Conservation (phyloP, 2,329 filamentous ascomycete genomes). For the Colletotrichum higginsianum region DNA sequence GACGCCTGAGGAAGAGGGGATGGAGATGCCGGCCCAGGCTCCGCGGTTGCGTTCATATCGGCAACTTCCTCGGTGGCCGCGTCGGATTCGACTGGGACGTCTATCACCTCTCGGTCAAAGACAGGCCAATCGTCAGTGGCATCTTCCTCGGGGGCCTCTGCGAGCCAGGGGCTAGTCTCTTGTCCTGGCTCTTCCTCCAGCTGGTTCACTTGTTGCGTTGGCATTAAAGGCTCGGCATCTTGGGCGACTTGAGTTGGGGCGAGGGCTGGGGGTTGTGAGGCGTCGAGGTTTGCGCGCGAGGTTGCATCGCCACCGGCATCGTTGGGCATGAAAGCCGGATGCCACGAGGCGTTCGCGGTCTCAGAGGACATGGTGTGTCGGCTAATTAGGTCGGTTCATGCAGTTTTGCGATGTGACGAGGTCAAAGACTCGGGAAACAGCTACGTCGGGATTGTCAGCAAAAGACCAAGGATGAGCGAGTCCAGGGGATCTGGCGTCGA, state of each 20-base stretch:
- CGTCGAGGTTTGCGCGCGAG: conserved; percentile 17
- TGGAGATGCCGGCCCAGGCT: neutral
- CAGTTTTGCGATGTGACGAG: conserved; percentile 25
- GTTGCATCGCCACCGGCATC: conserved; percentile 43
- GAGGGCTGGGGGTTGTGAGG: neutral
- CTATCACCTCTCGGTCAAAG: conserved; percentile 35
- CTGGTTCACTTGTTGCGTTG: conserved; percentile 6
- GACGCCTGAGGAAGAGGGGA: neutral
- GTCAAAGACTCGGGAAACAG: conserved; percentile 44
- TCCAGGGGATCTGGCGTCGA: conserved; percentile 29
- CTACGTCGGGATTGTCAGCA: conserved; percentile 49
- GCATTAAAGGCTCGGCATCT: conserved; percentile 7
- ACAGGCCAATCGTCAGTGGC: conserved; percentile 46
- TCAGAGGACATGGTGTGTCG: conserved; percentile 55
- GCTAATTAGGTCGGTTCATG: conserved; percentile 42
- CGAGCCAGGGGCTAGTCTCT: conserved; percentile 6
- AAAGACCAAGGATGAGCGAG: conserved; percentile 35
- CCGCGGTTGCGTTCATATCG: neutral
- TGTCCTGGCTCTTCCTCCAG: conserved; percentile 2
- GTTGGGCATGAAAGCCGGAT: conserved; percentile 59
- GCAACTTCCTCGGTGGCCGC: conserved; percentile 5
- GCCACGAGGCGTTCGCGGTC: conserved; percentile 55
- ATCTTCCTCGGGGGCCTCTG: conserved; percentile 36
- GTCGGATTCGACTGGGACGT: neutral
- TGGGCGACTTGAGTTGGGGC: conserved; percentile 6